These are phyloP conservation scores for Emericellopsis cladophorae DNA, from an alignment of 2,329 filamentous ascomycete genomes.

Conservation along the genomic window DNA sequence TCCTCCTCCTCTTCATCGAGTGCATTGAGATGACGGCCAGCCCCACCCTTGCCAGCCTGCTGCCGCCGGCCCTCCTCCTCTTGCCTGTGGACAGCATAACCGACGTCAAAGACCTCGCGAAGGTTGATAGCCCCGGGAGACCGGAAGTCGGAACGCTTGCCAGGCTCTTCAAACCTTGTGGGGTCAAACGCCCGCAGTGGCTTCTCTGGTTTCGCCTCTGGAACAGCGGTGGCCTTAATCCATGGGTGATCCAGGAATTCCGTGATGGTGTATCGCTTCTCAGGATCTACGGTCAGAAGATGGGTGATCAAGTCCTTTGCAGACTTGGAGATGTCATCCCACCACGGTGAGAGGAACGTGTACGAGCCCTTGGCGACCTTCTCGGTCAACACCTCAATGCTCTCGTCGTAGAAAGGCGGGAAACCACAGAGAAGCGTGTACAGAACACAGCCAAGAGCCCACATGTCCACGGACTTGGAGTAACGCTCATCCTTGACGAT, in stretches of 20 bases:
- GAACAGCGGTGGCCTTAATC: slow-evolving; percentile 57
- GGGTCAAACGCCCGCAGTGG: slow-evolving; percentile 44
- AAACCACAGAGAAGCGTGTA: slow-evolving; percentile 97
- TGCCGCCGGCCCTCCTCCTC: slow-evolving; percentile 88
- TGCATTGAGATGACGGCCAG: slow-evolving; percentile 39
- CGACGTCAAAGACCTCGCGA: slow-evolving; percentile 93
- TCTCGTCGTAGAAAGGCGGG: slow-evolving; percentile 97
- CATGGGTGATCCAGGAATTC: slow-evolving; percentile 93
- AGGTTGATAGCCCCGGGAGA: slow-evolving; percentile 91
- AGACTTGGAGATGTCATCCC: slow-evolving; percentile 94
- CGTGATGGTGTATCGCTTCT: slow-evolving; percentile 85
- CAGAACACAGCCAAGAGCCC: slow-evolving; percentile 90
- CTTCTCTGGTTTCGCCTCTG: slow-evolving; percentile 39
- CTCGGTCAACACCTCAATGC: slow-evolving; percentile 90
- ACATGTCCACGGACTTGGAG: slow-evolving; percentile 99
- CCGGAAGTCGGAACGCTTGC: slow-evolving; percentile 78
- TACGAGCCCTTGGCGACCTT: slow-evolving; percentile 96
- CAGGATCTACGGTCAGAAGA: slow-evolving; percentile 84
- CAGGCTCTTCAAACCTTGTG: slow-evolving; percentile 37
- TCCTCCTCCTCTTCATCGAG: slow-evolving; percentile 58
- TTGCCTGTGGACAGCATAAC: slow-evolving; percentile 93
- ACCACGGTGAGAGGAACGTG: slow-evolving; percentile 97
- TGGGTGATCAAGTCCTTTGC: slow-evolving; percentile 92
- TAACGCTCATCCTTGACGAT: slow-evolving; percentile 99
- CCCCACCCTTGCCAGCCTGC: slow-evolving; percentile 63